phyloP scores from a whole-genome alignment of 2,329 filamentous ascomycete species.

The Fusarium cicatricum region DNA sequence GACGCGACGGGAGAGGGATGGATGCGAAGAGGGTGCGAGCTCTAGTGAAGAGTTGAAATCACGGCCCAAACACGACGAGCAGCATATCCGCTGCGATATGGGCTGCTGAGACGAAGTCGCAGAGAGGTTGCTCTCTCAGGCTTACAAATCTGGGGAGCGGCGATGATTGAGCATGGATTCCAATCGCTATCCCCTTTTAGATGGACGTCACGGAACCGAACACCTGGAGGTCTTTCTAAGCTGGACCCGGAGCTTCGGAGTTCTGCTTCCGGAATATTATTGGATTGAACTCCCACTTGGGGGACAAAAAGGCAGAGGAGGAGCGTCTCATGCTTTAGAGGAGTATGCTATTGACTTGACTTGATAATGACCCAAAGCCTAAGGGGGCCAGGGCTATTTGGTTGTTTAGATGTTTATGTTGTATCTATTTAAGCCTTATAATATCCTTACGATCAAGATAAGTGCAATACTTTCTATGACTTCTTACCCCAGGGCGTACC shows the following conservation, averaged over 20 bases:
- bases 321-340: too few relatives aligned
- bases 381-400: too few relatives aligned
- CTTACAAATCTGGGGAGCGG: constrained; percentile 37
- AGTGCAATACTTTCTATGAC: too few relatives aligned
- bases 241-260: constrained; percentile 35
- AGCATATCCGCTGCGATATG: constrained; percentile 26
- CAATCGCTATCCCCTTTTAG: constrained; percentile 27
- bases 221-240: constrained; percentile 21
- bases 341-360: neutral
- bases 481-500: too few relatives aligned
- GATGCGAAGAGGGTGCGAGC: constrained; percentile 16
- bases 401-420: too few relatives aligned
- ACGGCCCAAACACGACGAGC: constrained; percentile 19
- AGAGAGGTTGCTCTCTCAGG: constrained; percentile 26
- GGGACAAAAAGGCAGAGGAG: too few relatives aligned
- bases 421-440: too few relatives aligned
- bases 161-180: constrained; percentile 28
- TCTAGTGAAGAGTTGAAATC: constrained; percentile 14
- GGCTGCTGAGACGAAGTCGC: constrained; percentile 24
- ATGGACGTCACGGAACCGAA: constrained; percentile 33
- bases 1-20: constrained; percentile 3
- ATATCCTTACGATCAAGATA: too few relatives aligned
- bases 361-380: too few relatives aligned
- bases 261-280: constrained; percentile 16
- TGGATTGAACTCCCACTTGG: too few relatives aligned